Evolutionary conservation across 495 filamentous ascomycete genomes (phyloP).

Genomic region (Podospora conica): DNA sequence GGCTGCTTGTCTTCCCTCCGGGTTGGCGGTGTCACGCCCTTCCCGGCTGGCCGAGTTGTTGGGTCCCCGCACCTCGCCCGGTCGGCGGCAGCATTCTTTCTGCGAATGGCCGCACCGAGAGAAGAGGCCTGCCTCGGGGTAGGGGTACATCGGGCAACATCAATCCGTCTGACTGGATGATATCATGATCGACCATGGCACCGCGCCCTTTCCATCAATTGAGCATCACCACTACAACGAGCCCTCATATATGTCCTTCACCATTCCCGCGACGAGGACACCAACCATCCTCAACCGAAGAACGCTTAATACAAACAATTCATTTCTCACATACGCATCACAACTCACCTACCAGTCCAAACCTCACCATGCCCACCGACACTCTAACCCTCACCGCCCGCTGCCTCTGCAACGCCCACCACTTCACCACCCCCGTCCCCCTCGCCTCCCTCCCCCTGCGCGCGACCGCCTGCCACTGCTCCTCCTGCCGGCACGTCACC

Average conservation of each 20-base stretch:
- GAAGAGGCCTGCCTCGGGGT: not conserved
- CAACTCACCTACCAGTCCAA: constrained; percentile 12
- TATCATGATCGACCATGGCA: not conserved
- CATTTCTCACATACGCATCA: not conserved
- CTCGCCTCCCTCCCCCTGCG: constrained; percentile 21
- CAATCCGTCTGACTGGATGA: not conserved
- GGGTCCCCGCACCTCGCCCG: not conserved
- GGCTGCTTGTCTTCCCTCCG: not conserved
- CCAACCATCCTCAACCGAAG: not conserved
- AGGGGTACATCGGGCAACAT: not conserved
- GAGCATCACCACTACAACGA: not conserved
- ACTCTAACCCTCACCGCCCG: constrained; percentile 19
- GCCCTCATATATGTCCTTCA: not conserved
- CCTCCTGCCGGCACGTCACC: constrained; percentile 34
- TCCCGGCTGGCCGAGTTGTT: not conserved
- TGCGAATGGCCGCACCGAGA: not conserved
- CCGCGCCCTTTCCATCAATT: not conserved
- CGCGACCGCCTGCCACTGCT: constrained; percentile 36
- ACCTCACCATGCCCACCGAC: constrained; percentile 1
- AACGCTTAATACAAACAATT: not conserved
- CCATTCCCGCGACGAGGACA: not conserved
- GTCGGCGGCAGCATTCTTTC: not conserved
- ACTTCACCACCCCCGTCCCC: constrained; percentile 22
- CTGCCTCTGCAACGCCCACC: constrained; percentile 30
- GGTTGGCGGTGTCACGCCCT: not conserved